A percentile compares a stretch with the other conserved stretches of the same genome.
Conservation (phyloP, 495 filamentous ascomycete species). For the Monascus purpureus region DNA sequence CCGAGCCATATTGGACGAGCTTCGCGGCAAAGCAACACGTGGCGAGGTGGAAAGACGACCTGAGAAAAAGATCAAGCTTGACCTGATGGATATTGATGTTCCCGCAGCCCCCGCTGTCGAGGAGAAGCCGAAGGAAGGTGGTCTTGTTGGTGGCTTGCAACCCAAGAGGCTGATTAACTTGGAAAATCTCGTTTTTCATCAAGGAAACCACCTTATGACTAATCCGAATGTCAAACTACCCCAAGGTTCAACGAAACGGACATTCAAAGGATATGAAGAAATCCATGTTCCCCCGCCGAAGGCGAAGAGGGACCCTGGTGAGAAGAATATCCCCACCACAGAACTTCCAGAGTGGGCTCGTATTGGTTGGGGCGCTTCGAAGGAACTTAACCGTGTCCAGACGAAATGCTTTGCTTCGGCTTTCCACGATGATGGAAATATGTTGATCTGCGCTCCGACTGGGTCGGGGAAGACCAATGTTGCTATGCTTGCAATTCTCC, state of each 20-base stretch:
- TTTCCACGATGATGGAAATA: slow-evolving; percentile 90
- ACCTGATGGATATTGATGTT: slow-evolving; percentile 83
- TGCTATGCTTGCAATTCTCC: slow-evolving; percentile 89
- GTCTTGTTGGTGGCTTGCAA: slow-evolving; percentile 71
- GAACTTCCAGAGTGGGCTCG: slow-evolving; percentile 89
- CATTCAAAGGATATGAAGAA: slow-evolving; percentile 96
- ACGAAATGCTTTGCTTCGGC: slow-evolving; percentile 82
- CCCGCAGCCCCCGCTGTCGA: slow-evolving; percentile 41
- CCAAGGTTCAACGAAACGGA: slow-evolving; percentile 84
- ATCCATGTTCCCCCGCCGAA: slow-evolving; percentile 92
- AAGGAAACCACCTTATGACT: slow-evolving; percentile 97
- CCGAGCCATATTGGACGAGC: slow-evolving; percentile 72
- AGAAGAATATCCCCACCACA: slow-evolving; percentile 65
- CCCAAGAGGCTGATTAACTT: slow-evolving; percentile 80
- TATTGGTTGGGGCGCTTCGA: slow-evolving; percentile 64
- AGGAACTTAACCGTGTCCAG: slow-evolving; percentile 87
- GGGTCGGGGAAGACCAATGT: slow-evolving; percentile 99
- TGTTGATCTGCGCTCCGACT: slow-evolving; percentile 94
- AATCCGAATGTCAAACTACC: slow-evolving; percentile 93
- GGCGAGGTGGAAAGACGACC: slow-evolving; percentile 40
- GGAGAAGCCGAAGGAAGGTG: slow-evolving; percentile 44
- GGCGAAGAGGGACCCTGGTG: slow-evolving; percentile 62
- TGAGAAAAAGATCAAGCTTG: slow-evolving; percentile 68
- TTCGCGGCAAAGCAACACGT: slow-evolving; percentile 47
- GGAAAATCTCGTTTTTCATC: slow-evolving; percentile 92